A percentile compares a stretch with the other conserved stretches of the same genome.
phyloP scores from a whole-genome alignment of 805 yeast genomes.

The Wickerhamiella azymoides region DNA sequence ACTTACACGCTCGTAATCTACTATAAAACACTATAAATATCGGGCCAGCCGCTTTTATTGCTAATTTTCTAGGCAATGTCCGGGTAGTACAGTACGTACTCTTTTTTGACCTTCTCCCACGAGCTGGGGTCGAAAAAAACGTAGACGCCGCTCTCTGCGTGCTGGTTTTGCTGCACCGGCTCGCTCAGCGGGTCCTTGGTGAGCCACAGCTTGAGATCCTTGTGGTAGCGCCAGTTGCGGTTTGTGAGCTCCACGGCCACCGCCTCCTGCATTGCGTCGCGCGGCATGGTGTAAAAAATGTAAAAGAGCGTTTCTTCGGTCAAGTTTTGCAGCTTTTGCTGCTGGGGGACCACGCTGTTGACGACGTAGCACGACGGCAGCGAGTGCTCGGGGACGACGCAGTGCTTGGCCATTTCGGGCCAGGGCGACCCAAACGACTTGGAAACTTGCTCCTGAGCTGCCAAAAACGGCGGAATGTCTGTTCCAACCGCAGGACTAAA shows the following conservation, averaged over 20 bases:
- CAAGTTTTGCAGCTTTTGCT: conserved; percentile 35
- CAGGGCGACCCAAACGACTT: conserved; percentile 80
- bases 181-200: conserved; percentile 86
- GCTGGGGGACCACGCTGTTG: conserved; percentile 31
- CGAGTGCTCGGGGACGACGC: conserved; percentile 71
- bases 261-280: conserved; percentile 83
- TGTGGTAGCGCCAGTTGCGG: conserved; percentile 95
- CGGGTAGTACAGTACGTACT: conserved; percentile 45
- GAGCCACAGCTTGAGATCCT: conserved; percentile 89
- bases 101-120: conserved; percentile 87
- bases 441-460: conserved; percentile 40
- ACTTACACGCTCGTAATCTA: too few species aligned
- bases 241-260: conserved; percentile 83
- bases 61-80: conserved; percentile 36
- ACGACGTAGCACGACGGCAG: conserved; percentile 46
- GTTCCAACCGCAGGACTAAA: conserved; percentile 60
- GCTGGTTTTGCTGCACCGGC: conserved; percentile 67
- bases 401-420: conserved; percentile 82
- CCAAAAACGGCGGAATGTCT: conserved; percentile 53
- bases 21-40: not conserved
- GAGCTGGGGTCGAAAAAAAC: conserved; percentile 89
- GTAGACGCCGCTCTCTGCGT: conserved; percentile 85
- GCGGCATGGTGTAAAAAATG: conserved; percentile 85
- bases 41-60: not conserved
- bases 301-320: conserved; percentile 88